Evolutionary conservation across 2,329 filamentous ascomycete species (phyloP).

Genomic region (Thielaviopsis punctulata): DNA sequence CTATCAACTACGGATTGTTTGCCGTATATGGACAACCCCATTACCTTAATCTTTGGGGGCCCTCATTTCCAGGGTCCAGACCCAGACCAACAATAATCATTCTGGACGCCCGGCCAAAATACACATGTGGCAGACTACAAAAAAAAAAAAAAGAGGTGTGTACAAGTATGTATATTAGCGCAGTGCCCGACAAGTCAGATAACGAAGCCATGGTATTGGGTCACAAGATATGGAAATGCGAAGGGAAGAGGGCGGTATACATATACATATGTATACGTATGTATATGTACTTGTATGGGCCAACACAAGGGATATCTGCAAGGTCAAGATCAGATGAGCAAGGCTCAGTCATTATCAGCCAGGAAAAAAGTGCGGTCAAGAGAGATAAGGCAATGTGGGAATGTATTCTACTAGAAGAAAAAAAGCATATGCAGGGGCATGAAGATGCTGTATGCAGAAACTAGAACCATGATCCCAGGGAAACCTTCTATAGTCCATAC

Average conservation of each 20-base stretch:
- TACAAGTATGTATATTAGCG: too few relatives aligned
- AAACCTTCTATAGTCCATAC: too few relatives aligned
- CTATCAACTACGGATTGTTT: background rate
- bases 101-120: background rate
- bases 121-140: too few relatives aligned
- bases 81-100: too few relatives aligned
- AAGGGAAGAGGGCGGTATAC: background rate
- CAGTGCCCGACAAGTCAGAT: background rate
- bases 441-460: background rate
- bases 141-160: too few relatives aligned
- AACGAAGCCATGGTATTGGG: background rate
- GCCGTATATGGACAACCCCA: background rate
- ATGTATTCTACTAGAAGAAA: too few relatives aligned
- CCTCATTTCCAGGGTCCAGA: background rate
- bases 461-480: background rate
- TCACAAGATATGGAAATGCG: background rate
- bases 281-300: background rate
- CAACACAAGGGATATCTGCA: background rate
- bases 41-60: background rate
- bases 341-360: background rate
- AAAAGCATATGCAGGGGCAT: background rate
- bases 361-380: background rate
- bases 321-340: background rate
- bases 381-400: background rate
- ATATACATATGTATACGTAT: too few relatives aligned